Evolutionary conservation across 306 rosid genomes (phyloP), one percentile per base, ranked within the genome.

Genomic region (Cicer arietinum): DNA sequence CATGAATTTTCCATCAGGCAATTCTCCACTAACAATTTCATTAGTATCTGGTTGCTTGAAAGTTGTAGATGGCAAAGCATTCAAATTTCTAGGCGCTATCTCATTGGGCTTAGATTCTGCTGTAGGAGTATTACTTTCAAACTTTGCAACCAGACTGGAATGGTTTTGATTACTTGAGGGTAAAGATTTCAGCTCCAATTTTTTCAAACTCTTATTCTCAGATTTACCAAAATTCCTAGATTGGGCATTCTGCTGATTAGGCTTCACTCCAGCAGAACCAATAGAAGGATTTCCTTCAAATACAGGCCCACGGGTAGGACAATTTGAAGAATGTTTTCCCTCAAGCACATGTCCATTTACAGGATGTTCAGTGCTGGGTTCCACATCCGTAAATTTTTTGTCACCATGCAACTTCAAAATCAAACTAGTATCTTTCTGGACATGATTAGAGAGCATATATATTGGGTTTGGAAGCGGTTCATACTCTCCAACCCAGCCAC

Each of bases 401-500:
- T 81, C 85, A 74, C 69, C 84, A 51, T 73, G 83, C 71, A 66
- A 76, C 76, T 83, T 84, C 35, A 72, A 35, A 54, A 59, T 44
- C 57, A 85, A 81, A 87, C 80, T 74, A 76, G 88, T 43, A 57
- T 83, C 93, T 65, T 86, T 84, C 42, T 76, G 96, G 45, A 53
- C 48, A 64, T 57, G 58, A 54, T 80, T 84, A 81, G 82, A 80
- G 11, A 90, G 79, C 85, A 82, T 71, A 77, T 89, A 74, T 74
- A 89, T 89, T 43, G 99, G 97, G 50, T 90, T 88, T 57, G 96
- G 97, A 80, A 89, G 90, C 3, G 93, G 94, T 84, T 95, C 99
- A n/a, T 85, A 95, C 71, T 95, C 99, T 82, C 95, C 99, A 54
- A 95, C 98, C 99, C 99, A 95, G 70, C 99, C 99, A 66, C 89